Conservation (phyloP, 108 stramenopile genomes). For the Cyclostephanos tholiformis region DNA sequence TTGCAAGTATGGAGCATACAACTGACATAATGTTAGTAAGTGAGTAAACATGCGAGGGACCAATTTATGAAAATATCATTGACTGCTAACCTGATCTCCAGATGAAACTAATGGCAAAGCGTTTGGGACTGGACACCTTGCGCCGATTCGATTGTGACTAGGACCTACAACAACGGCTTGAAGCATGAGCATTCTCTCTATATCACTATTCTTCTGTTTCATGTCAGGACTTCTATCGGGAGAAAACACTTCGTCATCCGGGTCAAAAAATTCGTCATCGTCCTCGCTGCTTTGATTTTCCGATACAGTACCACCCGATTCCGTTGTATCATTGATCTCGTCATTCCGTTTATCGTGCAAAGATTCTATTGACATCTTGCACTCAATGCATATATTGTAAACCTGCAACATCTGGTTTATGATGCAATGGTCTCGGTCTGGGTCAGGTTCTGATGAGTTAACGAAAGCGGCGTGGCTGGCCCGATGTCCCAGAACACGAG, state of each 20-base stretch:
- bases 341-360: slow-evolving; percentile 23
- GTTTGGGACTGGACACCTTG: slow-evolving; percentile 77
- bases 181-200: slow-evolving; percentile 41
- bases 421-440: slow-evolving; percentile 72
- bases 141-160: slow-evolving; percentile 57
- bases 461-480: slow-evolving; percentile 57
- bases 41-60: neutral
- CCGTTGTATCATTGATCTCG: slow-evolving; percentile 4
- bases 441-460: slow-evolving; percentile 67
- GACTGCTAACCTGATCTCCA: slow-evolving; percentile 60
- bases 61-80: neutral
- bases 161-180: slow-evolving; percentile 24
- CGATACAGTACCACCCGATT: slow-evolving; percentile 14
- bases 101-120: slow-evolving; percentile 42
- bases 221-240: slow-evolving; percentile 27
- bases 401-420: slow-evolving; percentile 87
- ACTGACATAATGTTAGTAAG: slow-evolving; percentile 21
- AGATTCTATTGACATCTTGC: slow-evolving; percentile 61
- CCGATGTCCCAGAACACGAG: slow-evolving; percentile 45
- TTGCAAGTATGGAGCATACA: slow-evolving; percentile 87
- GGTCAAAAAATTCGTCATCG: slow-evolving; percentile 45
- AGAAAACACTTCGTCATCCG: slow-evolving; percentile 34
- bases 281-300: slow-evolving; percentile 24
- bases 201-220: slow-evolving; percentile 16
- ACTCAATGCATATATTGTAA: slow-evolving; percentile 76